phyloP scores from a whole-genome alignment of 495 filamentous ascomycete species.

The Neurospora sp. region DNA sequence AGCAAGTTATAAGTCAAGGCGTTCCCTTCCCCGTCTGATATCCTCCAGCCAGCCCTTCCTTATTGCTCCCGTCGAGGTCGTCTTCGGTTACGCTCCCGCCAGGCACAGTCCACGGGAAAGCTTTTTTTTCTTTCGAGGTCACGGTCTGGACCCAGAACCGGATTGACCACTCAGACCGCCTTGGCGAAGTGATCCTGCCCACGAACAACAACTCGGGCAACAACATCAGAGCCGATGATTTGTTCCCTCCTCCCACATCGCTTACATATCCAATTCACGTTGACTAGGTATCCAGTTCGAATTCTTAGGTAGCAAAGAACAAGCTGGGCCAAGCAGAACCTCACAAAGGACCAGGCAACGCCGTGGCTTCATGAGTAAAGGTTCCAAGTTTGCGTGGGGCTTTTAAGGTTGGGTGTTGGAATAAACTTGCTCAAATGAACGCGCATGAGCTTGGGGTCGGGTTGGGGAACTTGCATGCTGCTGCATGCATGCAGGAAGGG shows the following conservation, averaged over 20 bases:
- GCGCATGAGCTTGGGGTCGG: not conserved
- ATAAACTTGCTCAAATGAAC: slow-evolving; percentile 10
- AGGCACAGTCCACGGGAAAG: not conserved
- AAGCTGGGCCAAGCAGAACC: not conserved
- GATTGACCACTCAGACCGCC: not conserved
- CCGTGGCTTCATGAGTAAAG: not conserved
- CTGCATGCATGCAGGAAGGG: not conserved
- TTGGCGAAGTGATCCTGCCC: not conserved
- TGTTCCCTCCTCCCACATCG: too few species aligned
- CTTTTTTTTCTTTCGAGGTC: not conserved
- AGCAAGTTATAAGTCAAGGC: not conserved
- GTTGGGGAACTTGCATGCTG: not conserved
- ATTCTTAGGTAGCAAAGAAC: not conserved
- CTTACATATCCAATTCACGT: too few species aligned
- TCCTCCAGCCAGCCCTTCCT: not conserved
- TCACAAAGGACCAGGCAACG: not conserved
- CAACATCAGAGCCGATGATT: not conserved
- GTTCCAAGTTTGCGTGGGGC: not conserved
- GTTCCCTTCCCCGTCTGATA: not conserved
- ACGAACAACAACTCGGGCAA: not conserved
- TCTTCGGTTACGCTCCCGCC: not conserved
- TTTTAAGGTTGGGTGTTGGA: not conserved
- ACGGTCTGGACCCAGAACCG: not conserved
- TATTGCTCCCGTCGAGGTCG: not conserved
- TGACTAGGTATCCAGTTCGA: not conserved